Percentiles rank a stretch among this genome's conserved stretches.
These are phyloP conservation scores for Fraxinus xanthoxyloides DNA, from an alignment of 305 asterid species.

Conservation along the genomic window DNA sequence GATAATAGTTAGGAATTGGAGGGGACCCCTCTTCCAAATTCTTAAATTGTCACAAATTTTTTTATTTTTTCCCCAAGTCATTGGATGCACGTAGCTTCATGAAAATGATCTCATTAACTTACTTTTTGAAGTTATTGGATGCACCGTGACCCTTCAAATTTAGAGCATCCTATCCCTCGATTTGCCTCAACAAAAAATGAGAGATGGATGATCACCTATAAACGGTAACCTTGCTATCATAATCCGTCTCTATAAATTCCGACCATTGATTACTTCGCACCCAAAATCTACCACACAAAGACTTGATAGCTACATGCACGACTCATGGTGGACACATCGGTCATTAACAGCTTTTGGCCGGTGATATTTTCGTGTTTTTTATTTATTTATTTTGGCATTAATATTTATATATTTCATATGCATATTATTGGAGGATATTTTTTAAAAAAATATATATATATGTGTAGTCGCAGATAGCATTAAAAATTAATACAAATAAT, in stretches of 20 bases:
- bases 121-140: background rate
- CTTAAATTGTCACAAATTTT: background rate
- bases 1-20: background rate
- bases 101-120: background rate
- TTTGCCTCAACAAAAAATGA: background rate
- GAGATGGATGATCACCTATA: background rate
- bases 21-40: background rate
- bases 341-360: background rate
- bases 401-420: background rate
- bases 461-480: background rate
- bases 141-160: background rate
- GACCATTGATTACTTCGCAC: background rate
- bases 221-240: background rate
- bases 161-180: background rate
- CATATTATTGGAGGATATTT: background rate
- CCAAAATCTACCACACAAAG: background rate
- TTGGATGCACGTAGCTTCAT: background rate
- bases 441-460: background rate
- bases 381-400: background rate
- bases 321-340: background rate
- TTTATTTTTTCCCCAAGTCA: background rate
- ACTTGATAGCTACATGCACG: background rate
- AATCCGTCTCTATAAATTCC: background rate
- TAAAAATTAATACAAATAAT: background rate
- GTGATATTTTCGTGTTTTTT: background rate